Percentiles rank a stretch among this genome's conserved stretches.
Evolutionary conservation across 306 rosid species (phyloP).

Genomic region (Aeschynomene evenia): DNA sequence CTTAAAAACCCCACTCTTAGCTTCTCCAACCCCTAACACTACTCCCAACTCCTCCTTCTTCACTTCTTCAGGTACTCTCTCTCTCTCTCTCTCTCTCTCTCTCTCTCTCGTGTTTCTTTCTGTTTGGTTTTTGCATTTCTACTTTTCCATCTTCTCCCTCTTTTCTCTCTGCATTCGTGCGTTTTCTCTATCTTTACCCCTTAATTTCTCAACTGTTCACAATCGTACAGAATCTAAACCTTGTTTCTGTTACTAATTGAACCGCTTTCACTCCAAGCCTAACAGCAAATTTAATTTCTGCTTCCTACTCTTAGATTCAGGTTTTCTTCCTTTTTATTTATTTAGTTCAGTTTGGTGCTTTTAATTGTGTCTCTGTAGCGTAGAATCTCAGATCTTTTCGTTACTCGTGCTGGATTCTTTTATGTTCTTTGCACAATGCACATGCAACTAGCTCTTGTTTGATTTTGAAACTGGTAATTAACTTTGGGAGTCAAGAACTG

Average conservation of each 20-base stretch:
- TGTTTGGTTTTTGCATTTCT: constrained; percentile 19
- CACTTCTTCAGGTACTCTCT: background rate
- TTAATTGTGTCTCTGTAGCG: background rate
- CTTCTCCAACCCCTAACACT: too few relatives aligned
- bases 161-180: background rate
- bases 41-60: too few relatives aligned
- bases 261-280: too few relatives aligned
- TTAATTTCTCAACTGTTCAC: background rate
- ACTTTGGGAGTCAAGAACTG: background rate
- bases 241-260: too few relatives aligned
- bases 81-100: background rate
- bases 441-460: background rate
- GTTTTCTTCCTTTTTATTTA: background rate
- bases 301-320: too few relatives aligned
- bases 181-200: background rate
- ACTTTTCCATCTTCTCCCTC: background rate
- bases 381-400: constrained; percentile 33
- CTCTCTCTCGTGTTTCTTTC: background rate
- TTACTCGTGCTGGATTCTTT: background rate
- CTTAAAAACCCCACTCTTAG: too few relatives aligned
- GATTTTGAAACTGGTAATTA: background rate
- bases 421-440: background rate
- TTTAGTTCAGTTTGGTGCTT: background rate
- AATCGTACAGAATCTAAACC: too few relatives aligned
- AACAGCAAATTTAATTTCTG: too few relatives aligned